These are phyloP conservation scores for Tricholoma flavovirens DNA, from an alignment of 768 basidiomycete genomes.

Conservation along the genomic window DNA sequence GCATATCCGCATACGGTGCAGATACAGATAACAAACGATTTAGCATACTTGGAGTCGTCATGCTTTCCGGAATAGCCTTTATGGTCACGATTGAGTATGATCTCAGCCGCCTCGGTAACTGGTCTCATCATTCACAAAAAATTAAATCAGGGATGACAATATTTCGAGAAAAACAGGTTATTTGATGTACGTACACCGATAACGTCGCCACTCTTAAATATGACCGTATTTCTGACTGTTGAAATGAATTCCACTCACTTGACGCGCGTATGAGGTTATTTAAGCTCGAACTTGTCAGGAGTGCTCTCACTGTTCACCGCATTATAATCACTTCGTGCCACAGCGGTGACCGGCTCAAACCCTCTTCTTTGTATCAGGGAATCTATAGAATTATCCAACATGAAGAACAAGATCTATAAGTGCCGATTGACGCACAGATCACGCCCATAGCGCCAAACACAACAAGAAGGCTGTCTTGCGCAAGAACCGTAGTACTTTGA, in stretches of 20 bases:
- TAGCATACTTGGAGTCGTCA: slow-evolving; percentile 50
- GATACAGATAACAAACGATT: slow-evolving; percentile 50
- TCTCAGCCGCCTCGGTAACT: slow-evolving; percentile 55
- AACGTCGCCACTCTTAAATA: slow-evolving; percentile 54
- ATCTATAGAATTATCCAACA: slow-evolving; percentile 29
- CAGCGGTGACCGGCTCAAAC: slow-evolving; percentile 59
- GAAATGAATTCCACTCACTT: slow-evolving; percentile 51
- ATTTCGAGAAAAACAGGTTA: background rate
- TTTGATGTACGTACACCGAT: slow-evolving; percentile 44
- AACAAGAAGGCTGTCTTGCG: slow-evolving; percentile 51
- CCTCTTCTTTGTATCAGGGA: slow-evolving; percentile 52
- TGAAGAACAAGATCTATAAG: background rate
- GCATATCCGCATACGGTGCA: slow-evolving; percentile 36
- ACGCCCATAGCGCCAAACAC: slow-evolving; percentile 64
- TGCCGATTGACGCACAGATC: slow-evolving; percentile 40
- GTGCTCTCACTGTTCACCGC: slow-evolving; percentile 38
- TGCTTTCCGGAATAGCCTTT: slow-evolving; percentile 66
- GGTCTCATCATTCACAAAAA: slow-evolving; percentile 46
- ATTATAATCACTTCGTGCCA: slow-evolving; percentile 67
- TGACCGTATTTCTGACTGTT: slow-evolving; percentile 56
- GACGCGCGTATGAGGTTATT: background rate
- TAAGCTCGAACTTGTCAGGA: background rate
- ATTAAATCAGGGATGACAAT: background rate
- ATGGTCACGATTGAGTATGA: slow-evolving; percentile 60
- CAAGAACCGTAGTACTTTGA: no score